Base-by-base conservation (phyloP, 2,329 filamentous ascomycete genomes). In the Phyllosticta citribraziliensis region DNA sequence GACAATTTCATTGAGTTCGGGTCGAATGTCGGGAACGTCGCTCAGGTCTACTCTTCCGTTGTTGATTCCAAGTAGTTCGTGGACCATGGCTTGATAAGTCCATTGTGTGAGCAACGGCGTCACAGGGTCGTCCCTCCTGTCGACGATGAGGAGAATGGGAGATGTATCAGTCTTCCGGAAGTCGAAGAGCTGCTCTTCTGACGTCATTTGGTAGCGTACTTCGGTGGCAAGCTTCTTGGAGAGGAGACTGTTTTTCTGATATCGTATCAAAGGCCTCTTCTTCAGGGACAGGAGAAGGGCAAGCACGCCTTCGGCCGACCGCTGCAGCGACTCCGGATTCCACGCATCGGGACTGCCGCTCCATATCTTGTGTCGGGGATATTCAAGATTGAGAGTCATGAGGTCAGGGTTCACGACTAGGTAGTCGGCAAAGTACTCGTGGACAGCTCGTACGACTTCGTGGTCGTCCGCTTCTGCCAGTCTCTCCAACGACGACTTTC, bases 11-110 rank as follows among this genome's bases (percentile, higher is more conserved):
- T 88, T 92, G 59, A 97, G 80, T 72, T 97, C 93, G 1, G 90
- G 88, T 17, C 89, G 82, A 61, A 95, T 84, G 60, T 96, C 91
- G 12, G 89, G 89, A 0, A 96, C 86, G 60, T 89, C 84, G 64
- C 87, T 88, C 35, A 99, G 79, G 70, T 96, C 88, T 0, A 99
- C 94, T 57, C 93, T 84, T n/a, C 94, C 94, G 72, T 97, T 97
- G 62, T 89, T 84, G 66, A 99, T 96, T 5, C 94, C 94, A 12
- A 99, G 80, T 1, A 97, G 78, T 70, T 99, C 94, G 72, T 99
- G 94, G 0, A 99, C 94, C 92, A 99, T 99, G n/a, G 94, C 94
- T 75, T 99, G 94, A 70, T 99, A 99, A 25, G 94, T 99, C 94
- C 94, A 99, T 72, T 99, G 94, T 2, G 91, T 96, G 56, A 99